Evolutionary conservation across 768 basidiomycete species (phyloP).

Genomic region (Boletus subcaerulescens): DNA sequence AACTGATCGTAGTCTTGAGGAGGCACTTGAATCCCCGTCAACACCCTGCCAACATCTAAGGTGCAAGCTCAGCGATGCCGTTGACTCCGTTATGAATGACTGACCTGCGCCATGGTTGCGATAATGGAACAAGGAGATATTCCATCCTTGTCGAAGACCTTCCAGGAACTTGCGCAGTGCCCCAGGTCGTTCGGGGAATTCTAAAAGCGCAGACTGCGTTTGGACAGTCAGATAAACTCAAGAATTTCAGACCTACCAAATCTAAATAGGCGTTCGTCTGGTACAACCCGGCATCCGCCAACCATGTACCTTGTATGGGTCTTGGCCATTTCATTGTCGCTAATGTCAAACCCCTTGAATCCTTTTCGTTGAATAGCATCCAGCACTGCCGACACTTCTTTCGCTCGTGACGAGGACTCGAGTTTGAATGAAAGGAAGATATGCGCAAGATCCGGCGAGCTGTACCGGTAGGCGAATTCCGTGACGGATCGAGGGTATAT

Average conservation of each 20-base stretch:
- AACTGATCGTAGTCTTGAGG: constrained; percentile 63
- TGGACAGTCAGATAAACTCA: neutral
- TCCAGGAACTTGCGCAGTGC: constrained; percentile 89
- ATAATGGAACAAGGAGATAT: constrained; percentile 96
- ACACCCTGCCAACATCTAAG: constrained; percentile 85
- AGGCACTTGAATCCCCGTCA: constrained; percentile 93
- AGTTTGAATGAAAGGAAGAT: constrained; percentile 91
- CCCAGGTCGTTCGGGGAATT: constrained; percentile 93
- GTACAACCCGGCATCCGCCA: constrained; percentile 75
- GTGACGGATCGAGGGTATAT: constrained; percentile 92
- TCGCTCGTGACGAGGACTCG: constrained; percentile 47
- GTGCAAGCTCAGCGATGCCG: neutral
- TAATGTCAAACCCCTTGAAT: constrained; percentile 87
- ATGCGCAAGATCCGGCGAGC: constrained; percentile 67
- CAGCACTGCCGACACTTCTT: constrained; percentile 66
- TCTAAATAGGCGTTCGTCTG: constrained; percentile 85
- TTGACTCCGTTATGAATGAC: constrained; percentile 24
- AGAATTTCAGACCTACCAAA: constrained; percentile 64
- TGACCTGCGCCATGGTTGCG: constrained; percentile 94
- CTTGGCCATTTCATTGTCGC: constrained; percentile 94
- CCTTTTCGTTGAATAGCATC: constrained; percentile 56
- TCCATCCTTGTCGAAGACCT: constrained; percentile 83
- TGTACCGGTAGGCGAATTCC: constrained; percentile 94
- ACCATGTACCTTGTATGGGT: constrained; percentile 94
- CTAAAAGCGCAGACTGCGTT: constrained; percentile 38